phyloP scores from a whole-genome alignment of 169 alveolate species.

The Amoebophrya sp. region DNA sequence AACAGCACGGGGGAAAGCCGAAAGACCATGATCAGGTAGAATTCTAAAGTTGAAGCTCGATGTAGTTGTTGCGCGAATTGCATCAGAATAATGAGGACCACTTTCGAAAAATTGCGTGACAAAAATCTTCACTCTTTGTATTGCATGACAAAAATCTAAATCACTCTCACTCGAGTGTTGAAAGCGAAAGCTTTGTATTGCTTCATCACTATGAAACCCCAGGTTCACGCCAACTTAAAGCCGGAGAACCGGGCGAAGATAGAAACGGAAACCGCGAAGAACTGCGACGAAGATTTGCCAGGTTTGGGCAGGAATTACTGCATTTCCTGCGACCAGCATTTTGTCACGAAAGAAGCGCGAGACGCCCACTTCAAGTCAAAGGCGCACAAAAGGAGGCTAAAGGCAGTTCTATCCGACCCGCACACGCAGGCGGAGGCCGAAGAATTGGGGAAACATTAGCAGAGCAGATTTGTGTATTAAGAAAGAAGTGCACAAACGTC shows the following conservation, averaged over 20 bases:
- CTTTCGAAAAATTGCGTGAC: too few relatives aligned
- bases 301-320: not conserved
- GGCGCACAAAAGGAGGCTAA: constrained; percentile 11
- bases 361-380: not conserved
- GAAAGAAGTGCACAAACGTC: too few relatives aligned
- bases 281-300: not conserved
- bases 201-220: too few relatives aligned
- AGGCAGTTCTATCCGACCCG: not conserved
- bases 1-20: not conserved
- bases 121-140: too few relatives aligned
- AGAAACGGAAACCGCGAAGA: not conserved
- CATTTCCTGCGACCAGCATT: not conserved
- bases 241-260: not conserved
- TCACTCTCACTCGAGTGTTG: too few relatives aligned
- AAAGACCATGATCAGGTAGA: not conserved
- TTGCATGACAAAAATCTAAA: too few relatives aligned
- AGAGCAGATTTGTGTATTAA: too few relatives aligned
- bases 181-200: too few relatives aligned
- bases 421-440: not conserved
- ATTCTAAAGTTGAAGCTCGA: too few relatives aligned
- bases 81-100: too few relatives aligned
- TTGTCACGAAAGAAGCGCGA: not conserved
- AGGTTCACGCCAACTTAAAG: not conserved
- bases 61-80: too few relatives aligned
- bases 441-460: not conserved